Base-by-base conservation (phyloP, 176 grass and related monocot species). In the Tillandsia leiboldiana region DNA sequence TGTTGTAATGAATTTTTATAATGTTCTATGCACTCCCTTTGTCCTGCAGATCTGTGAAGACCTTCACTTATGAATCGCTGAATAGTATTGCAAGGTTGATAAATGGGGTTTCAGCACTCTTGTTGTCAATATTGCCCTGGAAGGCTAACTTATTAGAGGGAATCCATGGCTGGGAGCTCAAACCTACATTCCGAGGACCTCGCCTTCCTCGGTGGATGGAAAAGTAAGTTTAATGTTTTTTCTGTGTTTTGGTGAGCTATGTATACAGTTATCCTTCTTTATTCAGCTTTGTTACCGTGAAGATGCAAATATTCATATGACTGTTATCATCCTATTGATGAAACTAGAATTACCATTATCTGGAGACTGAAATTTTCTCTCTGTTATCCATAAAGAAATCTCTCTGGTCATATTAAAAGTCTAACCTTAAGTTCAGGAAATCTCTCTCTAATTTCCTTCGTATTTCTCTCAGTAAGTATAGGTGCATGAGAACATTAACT, bases 181-280 rank as follows among this genome's bases (percentile, higher is more conserved):
- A 80, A 72, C 93, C 93, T 65, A 78, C 89, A 29, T 75, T 97
- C 48, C 79, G 89, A 10, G 93, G 88, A 56, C 93, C 93, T 26
- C 89, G 89, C 58, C 77, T 97, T 67, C 93, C 93, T 72, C 89
- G 89, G 20, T 97, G 93, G 93, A 97, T 97, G 93, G 89, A 97
- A 79, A 92, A 88, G 93, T 97, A 83, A 65, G 56, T 5, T 59
- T 69, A 4, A 33, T 3, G 65, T 71, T 11, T n/a, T 2, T 63
- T 76, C 17, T 67, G 68, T 47, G 6, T 67, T 48, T 70, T 18
- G 15, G 20, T 71, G 67, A 8, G 1, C 6, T 15, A 27, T 17
- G 29, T 62, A 26, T 71, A 64, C 49, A 10, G 9, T 29, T 51
- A 70, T 69, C 51, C 28, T 63, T 50, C 61, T 49, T 56, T 12